Evolutionary conservation across 2,329 filamentous ascomycete species (phyloP).

Genomic region (Aspergillus ibericus): DNA sequence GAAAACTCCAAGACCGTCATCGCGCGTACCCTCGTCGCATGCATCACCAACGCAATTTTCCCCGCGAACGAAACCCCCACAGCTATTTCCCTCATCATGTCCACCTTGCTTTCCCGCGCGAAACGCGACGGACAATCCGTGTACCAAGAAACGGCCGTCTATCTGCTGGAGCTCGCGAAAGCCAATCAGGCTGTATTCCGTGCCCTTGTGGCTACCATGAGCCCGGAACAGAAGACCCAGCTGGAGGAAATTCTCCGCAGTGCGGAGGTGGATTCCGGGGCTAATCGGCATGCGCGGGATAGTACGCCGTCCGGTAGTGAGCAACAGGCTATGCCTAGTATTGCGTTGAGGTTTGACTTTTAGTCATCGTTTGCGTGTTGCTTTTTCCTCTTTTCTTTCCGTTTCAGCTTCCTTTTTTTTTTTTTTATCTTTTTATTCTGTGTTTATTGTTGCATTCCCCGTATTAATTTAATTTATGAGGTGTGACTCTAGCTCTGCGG

Average conservation of each 20-base stretch:
- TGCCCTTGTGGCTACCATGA: constrained; percentile 70
- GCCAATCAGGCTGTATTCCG: constrained; percentile 73
- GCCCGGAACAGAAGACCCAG: constrained; percentile 67
- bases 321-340: constrained; percentile 65
- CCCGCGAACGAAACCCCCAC: constrained; percentile 31
- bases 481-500: not conserved
- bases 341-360: constrained; percentile 96
- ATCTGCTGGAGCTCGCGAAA: constrained; percentile 78
- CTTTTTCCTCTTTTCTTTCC: not conserved
- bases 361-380: constrained; percentile 32
- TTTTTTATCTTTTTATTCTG: not conserved
- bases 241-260: constrained; percentile 76
- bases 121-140: constrained; percentile 59
- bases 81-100: constrained; percentile 74
- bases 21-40: constrained; percentile 73
- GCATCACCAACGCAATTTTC: constrained; percentile 53
- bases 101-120: constrained; percentile 72
- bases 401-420: not conserved
- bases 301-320: constrained; percentile 52
- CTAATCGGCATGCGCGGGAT: constrained; percentile 42
- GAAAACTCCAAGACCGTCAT: constrained; percentile 71
- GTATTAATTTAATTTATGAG: not conserved
- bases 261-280: constrained; percentile 51
- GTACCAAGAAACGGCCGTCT: constrained; percentile 71
- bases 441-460: not conserved